Conservation (phyloP, 352 stramenopile genomes). For the Halophytophthora batemanensis region DNA sequence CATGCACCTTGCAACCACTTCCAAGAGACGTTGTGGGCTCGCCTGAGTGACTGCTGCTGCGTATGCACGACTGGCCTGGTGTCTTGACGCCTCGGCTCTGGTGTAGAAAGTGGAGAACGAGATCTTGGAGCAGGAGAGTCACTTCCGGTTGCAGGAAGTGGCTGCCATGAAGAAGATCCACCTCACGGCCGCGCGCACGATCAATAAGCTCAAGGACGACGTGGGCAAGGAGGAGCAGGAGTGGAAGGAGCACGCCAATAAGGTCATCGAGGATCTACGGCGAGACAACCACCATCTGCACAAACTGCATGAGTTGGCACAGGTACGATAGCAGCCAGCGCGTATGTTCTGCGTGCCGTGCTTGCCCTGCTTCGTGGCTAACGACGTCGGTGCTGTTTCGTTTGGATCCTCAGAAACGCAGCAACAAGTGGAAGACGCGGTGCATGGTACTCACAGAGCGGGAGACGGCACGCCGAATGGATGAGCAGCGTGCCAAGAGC, state of each 20-base stretch:
- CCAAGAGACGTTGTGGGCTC: neutral
- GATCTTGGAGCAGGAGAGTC: conserved; percentile 67
- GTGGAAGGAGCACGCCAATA: conserved; percentile 50
- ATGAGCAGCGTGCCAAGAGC: conserved; percentile 39
- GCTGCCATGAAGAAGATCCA: conserved; percentile 63
- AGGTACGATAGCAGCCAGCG: conserved; percentile 26
- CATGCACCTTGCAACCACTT: too few relatives aligned
- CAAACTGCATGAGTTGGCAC: conserved; percentile 46
- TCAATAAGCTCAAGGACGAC: conserved; percentile 62
- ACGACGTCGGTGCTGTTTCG: conserved; percentile 1
- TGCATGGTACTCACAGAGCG: conserved; percentile 46
- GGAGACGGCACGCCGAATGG: conserved; percentile 35
- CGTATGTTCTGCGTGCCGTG: neutral
- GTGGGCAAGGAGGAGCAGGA: conserved; percentile 45
- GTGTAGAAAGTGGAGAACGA: conserved; percentile 76
- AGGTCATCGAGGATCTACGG: conserved; percentile 53
- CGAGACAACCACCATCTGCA: conserved; percentile 61
- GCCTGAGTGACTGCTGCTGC: neutral
- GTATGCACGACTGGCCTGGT: neutral
- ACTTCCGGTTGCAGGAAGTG: conserved; percentile 58
- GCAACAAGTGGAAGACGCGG: conserved; percentile 65
- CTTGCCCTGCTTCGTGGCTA: neutral
- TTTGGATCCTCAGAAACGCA: conserved; percentile 43
- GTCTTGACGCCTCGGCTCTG: neutral
- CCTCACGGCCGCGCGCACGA: conserved; percentile 43